Base-by-base conservation (phyloP, 306 rosid genomes). In the Bauhinia variegata region DNA sequence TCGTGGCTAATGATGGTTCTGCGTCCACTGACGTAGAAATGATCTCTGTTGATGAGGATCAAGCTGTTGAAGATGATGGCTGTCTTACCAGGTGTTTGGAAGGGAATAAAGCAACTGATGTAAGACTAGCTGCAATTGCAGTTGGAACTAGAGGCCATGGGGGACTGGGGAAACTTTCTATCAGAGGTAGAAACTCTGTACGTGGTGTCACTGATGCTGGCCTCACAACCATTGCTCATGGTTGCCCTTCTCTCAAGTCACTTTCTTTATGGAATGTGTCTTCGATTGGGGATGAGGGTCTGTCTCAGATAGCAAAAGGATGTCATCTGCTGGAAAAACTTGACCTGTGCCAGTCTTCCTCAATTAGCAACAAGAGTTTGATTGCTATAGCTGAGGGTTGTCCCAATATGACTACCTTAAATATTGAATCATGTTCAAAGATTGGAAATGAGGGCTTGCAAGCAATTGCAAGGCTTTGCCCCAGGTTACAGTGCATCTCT, bases 21-120 rank as follows among this genome's bases (percentile, higher is more conserved):
- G 59, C 54, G 54, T 75, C 82, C 11, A 53, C 77, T 70, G 87
- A 33, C 36, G 60, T 51, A 48, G 80, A 84, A 55, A 66, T 78
- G 66, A 30, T 38, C 41, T 64, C 68, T 42, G 66, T 60, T 12
- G 83, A 82, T 52, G 91, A 78, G 68, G 79, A 73, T 77, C 86
- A 48, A 57, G 85, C 78, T 71, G 49, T 68, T 39, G 86, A 85
- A 75, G 76, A 54, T 8, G 89, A 87, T 77, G 96, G 96, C 33
- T 88, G 46, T 71, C 96, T 93, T 54, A 80, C 95, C 7, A 93
- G 96, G 79, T 76, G 85, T 79, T 81, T 93, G 86, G 97, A 88
- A 70, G 99, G 91, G 53, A 90, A 76, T 75, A 93, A 90, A 85
- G 97, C 92, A 37, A 93, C 96, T 0, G 97, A 93, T 80, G 63